These are phyloP conservation scores for Citrus hindsii DNA, from an alignment of 345 rosid species.

Conservation along the genomic window DNA sequence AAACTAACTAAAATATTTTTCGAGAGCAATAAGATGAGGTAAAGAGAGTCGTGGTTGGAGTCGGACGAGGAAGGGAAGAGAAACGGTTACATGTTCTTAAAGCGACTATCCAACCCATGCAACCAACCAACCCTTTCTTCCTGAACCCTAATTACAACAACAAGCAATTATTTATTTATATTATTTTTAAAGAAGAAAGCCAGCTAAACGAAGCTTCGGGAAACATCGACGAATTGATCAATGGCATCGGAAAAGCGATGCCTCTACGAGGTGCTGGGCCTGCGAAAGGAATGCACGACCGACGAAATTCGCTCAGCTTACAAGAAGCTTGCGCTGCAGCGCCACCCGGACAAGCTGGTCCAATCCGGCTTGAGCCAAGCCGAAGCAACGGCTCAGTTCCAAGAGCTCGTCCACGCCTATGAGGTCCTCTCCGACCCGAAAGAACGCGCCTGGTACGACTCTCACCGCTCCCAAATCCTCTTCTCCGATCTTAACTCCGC, in stretches of 20 bases:
- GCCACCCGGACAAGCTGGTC: constrained; percentile 97
- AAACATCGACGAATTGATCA: not conserved
- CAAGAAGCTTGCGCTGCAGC: constrained; percentile 79
- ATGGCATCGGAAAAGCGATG: constrained; percentile 85
- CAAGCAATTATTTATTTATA: too few relatives aligned
- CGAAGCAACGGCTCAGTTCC: constrained; percentile 91
- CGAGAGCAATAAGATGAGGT: not conserved
- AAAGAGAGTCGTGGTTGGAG: not conserved
- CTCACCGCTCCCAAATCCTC: constrained; percentile 90
- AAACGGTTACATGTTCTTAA: not conserved
- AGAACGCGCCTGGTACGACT: constrained; percentile 93
- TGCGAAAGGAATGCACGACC: constrained; percentile 49
- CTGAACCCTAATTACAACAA: not conserved
- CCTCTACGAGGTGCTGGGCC: constrained; percentile 79
- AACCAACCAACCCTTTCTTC: not conserved
- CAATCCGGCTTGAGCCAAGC: constrained; percentile 67
- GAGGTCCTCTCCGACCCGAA: constrained; percentile 87
- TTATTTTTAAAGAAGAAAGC: too few relatives aligned
- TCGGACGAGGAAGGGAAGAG: not conserved
- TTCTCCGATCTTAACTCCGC: constrained; percentile 58
- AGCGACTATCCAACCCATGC: not conserved
- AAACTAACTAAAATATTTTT: too few relatives aligned
- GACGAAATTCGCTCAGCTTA: constrained; percentile 85
- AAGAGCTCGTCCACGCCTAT: constrained; percentile 82
- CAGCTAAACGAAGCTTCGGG: not conserved